Conservation (phyloP, 2,329 filamentous ascomycete species). For the Aspergillus novoparasiticus region DNA sequence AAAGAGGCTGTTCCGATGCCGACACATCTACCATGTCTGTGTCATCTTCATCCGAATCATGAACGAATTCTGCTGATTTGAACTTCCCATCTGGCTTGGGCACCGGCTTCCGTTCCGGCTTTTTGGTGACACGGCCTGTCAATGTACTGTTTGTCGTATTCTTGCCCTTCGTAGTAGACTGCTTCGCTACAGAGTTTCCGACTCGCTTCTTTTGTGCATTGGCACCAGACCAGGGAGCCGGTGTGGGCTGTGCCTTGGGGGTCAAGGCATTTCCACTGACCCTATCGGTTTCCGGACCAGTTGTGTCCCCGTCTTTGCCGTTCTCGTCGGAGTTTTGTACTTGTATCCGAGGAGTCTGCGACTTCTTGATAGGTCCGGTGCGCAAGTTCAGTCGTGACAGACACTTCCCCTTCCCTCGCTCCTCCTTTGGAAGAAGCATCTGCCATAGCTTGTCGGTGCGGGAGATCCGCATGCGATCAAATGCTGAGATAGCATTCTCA, state of each 20-base stretch:
- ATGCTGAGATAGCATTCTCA: slow-evolving; percentile 64
- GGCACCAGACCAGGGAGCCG: slow-evolving; percentile 29
- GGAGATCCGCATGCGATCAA: slow-evolving; percentile 62
- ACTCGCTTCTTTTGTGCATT: slow-evolving; percentile 40
- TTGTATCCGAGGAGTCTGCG: slow-evolving; percentile 41
- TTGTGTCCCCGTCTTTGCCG: slow-evolving; percentile 36
- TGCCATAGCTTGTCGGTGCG: slow-evolving; percentile 66
- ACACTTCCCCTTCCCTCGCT: slow-evolving; percentile 63
- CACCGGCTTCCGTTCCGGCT: slow-evolving; percentile 43
- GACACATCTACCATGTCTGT: slow-evolving; percentile 44
- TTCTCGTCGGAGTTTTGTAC: slow-evolving; percentile 40
- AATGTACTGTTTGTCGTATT: slow-evolving; percentile 53
- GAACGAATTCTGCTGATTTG: slow-evolving; percentile 58
- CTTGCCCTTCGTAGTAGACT: slow-evolving; percentile 47
- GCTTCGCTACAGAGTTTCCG: slow-evolving; percentile 48
- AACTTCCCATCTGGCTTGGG: slow-evolving; percentile 48
- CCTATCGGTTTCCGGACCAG: slow-evolving; percentile 42
- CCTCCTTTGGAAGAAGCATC: slow-evolving; percentile 60
- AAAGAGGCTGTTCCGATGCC: slow-evolving; percentile 22
- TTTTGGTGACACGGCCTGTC: slow-evolving; percentile 48
- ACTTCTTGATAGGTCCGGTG: slow-evolving; percentile 43
- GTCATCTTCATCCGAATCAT: slow-evolving; percentile 54
- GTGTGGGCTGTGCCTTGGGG: slow-evolving; percentile 29
- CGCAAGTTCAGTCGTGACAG: slow-evolving; percentile 61
- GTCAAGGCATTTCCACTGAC: slow-evolving; percentile 29